These are phyloP conservation scores for Mycena vulgaris DNA, from an alignment of 768 basidiomycete genomes.

Conservation along the genomic window DNA sequence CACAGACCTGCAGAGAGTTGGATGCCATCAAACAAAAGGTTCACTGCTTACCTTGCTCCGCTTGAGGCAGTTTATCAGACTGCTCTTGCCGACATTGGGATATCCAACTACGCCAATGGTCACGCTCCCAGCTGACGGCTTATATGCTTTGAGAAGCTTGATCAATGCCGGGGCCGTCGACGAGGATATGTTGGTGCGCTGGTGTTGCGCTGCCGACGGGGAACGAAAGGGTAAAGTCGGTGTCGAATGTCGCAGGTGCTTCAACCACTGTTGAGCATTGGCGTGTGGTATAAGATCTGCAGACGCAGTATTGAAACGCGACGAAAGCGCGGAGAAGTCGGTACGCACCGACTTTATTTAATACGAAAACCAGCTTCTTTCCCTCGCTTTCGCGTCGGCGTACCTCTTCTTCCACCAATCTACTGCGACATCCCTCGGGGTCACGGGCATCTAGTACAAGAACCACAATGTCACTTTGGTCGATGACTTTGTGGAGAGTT, in stretches of 20 bases:
- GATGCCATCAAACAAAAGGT: background rate
- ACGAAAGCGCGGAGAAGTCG: background rate
- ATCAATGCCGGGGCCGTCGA: slow-evolving; percentile 83
- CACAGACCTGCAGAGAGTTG: slow-evolving; percentile 74
- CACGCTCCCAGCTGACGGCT: slow-evolving; percentile 77
- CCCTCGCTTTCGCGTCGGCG: slow-evolving; percentile 87
- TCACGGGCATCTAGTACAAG: slow-evolving; percentile 95
- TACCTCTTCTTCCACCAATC: slow-evolving; percentile 95
- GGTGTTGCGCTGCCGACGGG: slow-evolving; percentile 80
- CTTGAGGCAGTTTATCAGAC: slow-evolving; percentile 93
- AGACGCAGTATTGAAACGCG: slow-evolving; percentile 5
- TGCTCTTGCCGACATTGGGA: slow-evolving; percentile 98
- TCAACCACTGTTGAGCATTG: slow-evolving; percentile 93
- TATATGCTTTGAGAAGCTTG: slow-evolving; percentile 88
- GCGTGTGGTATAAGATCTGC: slow-evolving; percentile 90
- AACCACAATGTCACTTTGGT: slow-evolving; percentile 92
- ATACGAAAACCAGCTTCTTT: slow-evolving; percentile 92
- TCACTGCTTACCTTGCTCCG: slow-evolving; percentile 72
- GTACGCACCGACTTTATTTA: slow-evolving; percentile 95
- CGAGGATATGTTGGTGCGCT: slow-evolving; percentile 86
- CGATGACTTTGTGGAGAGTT: slow-evolving; percentile 91
- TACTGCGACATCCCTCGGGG: slow-evolving; percentile 93
- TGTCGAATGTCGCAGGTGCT: slow-evolving; percentile 91
- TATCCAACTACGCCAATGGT: slow-evolving; percentile 96
- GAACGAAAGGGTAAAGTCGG: slow-evolving; percentile 95